Evolutionary conservation across 306 rosid genomes (phyloP), one percentile per base, ranked within the genome.

Genomic region (Betula pendula): DNA sequence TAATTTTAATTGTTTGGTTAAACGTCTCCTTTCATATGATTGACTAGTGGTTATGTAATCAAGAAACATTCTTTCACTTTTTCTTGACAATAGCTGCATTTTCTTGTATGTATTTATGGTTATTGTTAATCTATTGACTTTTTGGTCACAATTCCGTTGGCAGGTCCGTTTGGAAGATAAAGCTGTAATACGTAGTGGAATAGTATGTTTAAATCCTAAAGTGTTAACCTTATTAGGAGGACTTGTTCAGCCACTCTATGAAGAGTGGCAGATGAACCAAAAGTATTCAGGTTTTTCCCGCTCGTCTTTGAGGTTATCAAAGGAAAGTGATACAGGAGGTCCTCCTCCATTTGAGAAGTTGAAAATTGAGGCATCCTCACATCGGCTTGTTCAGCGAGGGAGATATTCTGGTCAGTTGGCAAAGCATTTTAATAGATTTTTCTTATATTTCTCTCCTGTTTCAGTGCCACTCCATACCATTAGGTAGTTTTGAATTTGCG

Each of bases 301-400:
- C 59, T 84, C 90, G 3, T 81, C 95, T 50, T 48, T 90, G 66
- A 88, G 88, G 80, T 24, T 77, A 78, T 79, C 87, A 75, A 87
- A 82, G 82, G 95, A 91, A 43, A 79, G 83, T 70, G 90, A 85
- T 50, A 77, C 86, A 63, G 89, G 81, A 33, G 91, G 93, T 63
- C 98, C 98, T 82, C 98, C 98, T 51, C 90, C 89, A 35, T 95
- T 95, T 86, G 97, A 87, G 92, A 95, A 95, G 92, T 84, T 95
- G 84, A 89, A 89, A 85, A 81, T 89, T 89, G 94, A 90, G 82
- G 87, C 82, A 65, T 76, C 89, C 60, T 76, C 86, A 83, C 83
- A 74, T 83, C 42, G 78, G 45, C 20, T 79, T 72, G 71, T 62
- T 60, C 73, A 16, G 81, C 77, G 66, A 71, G 87, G 72, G 53